Percentiles rank a stretch among this genome's conserved stretches.
These are phyloP conservation scores for Grosmannia huntii DNA, from an alignment of 2,329 filamentous ascomycete species.

Conservation along the genomic window DNA sequence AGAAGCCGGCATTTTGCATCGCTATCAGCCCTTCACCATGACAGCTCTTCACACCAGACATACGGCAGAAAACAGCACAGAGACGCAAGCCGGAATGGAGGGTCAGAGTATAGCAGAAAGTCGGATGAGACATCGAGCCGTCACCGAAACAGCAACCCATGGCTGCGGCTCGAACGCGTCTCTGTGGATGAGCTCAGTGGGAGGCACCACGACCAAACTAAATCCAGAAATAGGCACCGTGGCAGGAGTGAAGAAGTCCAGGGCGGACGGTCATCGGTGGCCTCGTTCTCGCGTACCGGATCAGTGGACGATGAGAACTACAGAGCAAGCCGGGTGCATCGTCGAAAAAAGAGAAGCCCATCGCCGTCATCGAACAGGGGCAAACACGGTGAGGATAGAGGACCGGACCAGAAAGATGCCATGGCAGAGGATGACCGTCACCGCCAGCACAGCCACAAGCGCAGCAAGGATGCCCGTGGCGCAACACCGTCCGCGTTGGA, in stretches of 20 bases:
- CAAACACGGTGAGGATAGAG: too few relatives aligned
- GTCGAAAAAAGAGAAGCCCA: neutral
- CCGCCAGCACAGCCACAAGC: neutral
- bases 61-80: neutral
- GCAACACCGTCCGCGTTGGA: conserved; percentile 7
- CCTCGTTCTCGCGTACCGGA: neutral
- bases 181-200: neutral
- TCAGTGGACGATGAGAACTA: neutral
- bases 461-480: neutral
- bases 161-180: neutral
- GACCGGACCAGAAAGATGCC: neutral
- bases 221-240: neutral
- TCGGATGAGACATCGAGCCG: neutral
- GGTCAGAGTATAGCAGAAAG: neutral
- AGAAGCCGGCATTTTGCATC: too few relatives aligned
- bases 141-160: neutral
- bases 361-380: neutral
- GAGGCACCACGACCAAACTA: neutral
- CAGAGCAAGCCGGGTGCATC: neutral
- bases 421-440: neutral
- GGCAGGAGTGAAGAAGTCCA: neutral
- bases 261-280: neutral
- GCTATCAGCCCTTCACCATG: too few relatives aligned
- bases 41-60: neutral
- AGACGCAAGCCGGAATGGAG: neutral